Evolutionary conservation across 2,329 filamentous ascomycete species (phyloP).

Genomic region (Herpotrichia juniperi): DNA sequence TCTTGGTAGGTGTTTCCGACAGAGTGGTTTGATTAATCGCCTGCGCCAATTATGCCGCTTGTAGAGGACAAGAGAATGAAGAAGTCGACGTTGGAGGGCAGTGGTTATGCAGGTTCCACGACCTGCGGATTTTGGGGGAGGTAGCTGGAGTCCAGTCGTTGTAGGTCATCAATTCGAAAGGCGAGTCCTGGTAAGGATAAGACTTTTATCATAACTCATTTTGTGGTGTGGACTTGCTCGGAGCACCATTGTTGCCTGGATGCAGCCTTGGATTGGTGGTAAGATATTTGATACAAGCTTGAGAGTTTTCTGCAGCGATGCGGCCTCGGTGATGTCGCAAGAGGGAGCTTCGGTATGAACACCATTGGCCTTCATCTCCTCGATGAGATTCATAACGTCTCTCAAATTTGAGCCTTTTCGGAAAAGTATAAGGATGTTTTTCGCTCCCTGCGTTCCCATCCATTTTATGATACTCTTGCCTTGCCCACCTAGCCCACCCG

Average conservation of each 20-base stretch:
- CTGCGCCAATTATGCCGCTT: too few species aligned
- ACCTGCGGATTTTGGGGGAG: too few species aligned
- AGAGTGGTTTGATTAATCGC: conserved; percentile 10
- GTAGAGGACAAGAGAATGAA: too few species aligned
- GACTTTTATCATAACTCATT: too few species aligned
- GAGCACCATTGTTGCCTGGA: too few species aligned
- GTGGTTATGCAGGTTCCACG: too few species aligned
- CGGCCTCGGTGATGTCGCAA: background rate
- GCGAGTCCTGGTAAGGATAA: too few species aligned
- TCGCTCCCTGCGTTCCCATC: background rate
- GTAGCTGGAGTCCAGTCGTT: too few species aligned
- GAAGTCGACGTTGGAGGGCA: conserved; percentile 11
- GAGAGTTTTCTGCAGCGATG: background rate
- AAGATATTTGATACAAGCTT: too few species aligned
- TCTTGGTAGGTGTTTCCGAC: conserved; percentile 14
- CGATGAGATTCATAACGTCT: background rate
- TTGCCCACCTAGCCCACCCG: conserved; percentile 1
- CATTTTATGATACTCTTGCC: background rate
- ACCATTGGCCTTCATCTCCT: background rate
- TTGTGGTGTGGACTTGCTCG: too few species aligned
- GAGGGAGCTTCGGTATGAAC: background rate
- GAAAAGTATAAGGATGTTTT: background rate
- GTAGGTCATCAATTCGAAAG: too few species aligned
- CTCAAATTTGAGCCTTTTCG: background rate
- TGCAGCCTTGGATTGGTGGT: too few species aligned